Evolutionary conservation across 805 yeast genomes (phyloP), one percentile per base, ranked within the genome.

Genomic region (Candida ipomoeae): DNA sequence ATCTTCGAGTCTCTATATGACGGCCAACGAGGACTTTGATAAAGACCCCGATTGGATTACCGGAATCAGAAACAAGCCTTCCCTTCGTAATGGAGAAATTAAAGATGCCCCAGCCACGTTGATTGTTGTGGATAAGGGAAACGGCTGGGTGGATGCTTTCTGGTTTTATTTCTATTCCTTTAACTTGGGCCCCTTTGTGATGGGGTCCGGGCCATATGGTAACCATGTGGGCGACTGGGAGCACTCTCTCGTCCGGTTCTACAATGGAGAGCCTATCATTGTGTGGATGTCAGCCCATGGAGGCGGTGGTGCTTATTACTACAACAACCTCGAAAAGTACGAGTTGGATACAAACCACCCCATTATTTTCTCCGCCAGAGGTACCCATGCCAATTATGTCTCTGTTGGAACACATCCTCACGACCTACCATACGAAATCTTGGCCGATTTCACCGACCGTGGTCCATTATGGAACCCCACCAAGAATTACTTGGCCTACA

Each of bases 151-250:
- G 0, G 99, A 92, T 65, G 89, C 97, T 0, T 92, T 81, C 64
- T 92, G 98, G 97, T 94, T 92, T 66, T 91, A 89, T 63, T 92
- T 92, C 63, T 92, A 94, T 64, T 85, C 96, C 1, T 92, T 92
- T 73, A 92, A 92, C 64, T 73, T 88, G 56, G 99, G 99, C 0
- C 97, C 99, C 0, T 92, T 84, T 69, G 97, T 92, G 8, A 90
- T 92, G 97, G 98, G 98, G 2, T 79, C 81, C 35, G 99, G 99
- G 0, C 99, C 99, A 0, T 94, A 86, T 73, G 99, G 99, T 0
- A 87, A 92, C 64, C 99, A 92, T 63, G 83, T 94, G 33, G 99
- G 98, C 6, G 99, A 92, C 70, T 92, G 99, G 99, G 99, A 92
- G 60, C 99, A 92, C 66, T 83, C 95, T 1, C 69, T 92, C 34